Percentiles rank a stretch among this genome's conserved stretches.
Conservation (phyloP, 768 basidiomycete species). For the Trametes cinnabarina region DNA sequence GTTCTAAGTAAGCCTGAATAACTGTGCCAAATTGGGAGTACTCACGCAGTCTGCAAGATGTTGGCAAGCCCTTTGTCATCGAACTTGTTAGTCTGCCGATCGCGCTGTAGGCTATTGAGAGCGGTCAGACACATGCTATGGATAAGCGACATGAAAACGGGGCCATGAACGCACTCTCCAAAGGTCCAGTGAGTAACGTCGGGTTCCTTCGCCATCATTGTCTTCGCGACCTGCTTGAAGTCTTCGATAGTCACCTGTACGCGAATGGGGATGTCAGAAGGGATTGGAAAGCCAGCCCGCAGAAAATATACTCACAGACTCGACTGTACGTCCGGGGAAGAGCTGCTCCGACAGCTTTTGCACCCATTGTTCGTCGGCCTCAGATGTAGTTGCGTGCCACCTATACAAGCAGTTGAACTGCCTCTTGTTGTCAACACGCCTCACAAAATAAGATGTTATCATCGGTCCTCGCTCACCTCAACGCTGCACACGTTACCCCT, state of each 20-base stretch:
- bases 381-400: conserved; percentile 82
- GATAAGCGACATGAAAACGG: neutral
- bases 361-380: conserved; percentile 71
- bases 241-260: conserved; percentile 42
- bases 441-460: neutral
- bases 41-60: conserved; percentile 66
- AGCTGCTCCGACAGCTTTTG: conserved; percentile 44
- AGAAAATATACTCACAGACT: conserved; percentile 29
- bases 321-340: conserved; percentile 53
- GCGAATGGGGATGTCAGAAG: neutral
- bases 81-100: conserved; percentile 54
- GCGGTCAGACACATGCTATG: neutral
- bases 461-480: conserved; percentile 51
- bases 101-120: conserved; percentile 61
- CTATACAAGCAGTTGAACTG: conserved; percentile 85
- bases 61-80: conserved; percentile 69
- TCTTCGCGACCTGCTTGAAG: conserved; percentile 47
- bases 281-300: neutral
- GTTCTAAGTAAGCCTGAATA: neutral
- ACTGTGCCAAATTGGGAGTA: conserved; percentile 7
- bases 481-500: conserved; percentile 81
- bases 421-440: neutral
- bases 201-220: conserved; percentile 40
- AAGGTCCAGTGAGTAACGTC: conserved; percentile 66
- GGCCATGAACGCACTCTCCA: conserved; percentile 43